Conservation (phyloP, 331 rosid species). For the Pyracantha coccinea region DNA sequence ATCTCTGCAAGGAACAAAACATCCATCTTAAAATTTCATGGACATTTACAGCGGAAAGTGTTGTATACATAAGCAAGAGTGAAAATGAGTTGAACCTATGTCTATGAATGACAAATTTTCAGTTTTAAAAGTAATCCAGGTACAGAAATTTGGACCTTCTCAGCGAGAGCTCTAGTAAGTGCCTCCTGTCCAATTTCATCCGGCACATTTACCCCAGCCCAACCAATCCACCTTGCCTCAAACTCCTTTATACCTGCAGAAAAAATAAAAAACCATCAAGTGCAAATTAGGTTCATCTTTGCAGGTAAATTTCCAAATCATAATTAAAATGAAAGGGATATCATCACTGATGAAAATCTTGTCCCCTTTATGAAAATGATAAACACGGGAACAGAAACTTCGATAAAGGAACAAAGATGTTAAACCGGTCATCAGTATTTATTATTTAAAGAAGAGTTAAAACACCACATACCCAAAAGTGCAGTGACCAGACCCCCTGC, state of each 20-base stretch:
- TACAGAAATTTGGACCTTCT: conserved; percentile 41
- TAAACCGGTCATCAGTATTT: neutral
- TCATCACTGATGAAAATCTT: neutral
- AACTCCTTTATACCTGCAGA: conserved; percentile 73
- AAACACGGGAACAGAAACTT: neutral
- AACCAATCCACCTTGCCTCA: conserved; percentile 90
- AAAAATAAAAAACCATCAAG: conserved; percentile 13
- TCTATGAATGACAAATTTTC: neutral
- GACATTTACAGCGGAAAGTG: neutral
- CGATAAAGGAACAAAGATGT: neutral
- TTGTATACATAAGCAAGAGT: neutral
- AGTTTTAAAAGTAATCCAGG: neutral
- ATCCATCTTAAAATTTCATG: conserved; percentile 1
- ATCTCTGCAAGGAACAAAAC: conserved; percentile 38
- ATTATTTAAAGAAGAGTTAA: neutral
- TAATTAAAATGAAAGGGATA: neutral
- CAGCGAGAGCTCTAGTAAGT: conserved; percentile 77
- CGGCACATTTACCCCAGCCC: conserved; percentile 95
- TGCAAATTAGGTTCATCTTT: conserved; percentile 13
- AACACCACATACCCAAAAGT: conserved; percentile 56
- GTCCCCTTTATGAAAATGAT: neutral
- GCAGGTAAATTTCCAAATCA: conserved; percentile 1
- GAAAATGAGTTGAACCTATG: neutral
- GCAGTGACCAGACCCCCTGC: conserved; percentile 89
- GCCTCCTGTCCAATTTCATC: conserved; percentile 82